Evolutionary conservation across 2,329 filamentous ascomycete species (phyloP), one percentile per base, ranked within the genome.

Genomic region (Nigrospora osmanthi): DNA sequence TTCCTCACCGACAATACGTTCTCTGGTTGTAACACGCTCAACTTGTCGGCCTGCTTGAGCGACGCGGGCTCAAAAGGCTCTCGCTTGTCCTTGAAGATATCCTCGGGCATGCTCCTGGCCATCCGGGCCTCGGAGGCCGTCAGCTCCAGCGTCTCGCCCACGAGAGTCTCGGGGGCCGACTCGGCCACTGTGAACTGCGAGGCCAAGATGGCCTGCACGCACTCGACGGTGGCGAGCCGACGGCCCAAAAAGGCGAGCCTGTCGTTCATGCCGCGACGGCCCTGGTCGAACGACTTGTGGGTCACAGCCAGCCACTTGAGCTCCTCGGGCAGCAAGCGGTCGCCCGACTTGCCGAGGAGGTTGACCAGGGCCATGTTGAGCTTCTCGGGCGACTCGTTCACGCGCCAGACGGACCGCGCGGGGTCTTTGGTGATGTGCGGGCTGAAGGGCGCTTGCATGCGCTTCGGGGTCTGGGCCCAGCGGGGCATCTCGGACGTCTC

Each of bases 241-340:
- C 57, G 52, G 14, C 58, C 91, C 44, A 95, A 71, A 59, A 87
- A 89, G n/a, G 89, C 87, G 65, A 98, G 71, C 50, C 88, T 80
- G 59, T 96, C 91, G 64, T 98, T 98, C 70, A 91, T 95, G 1
- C 91, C 91, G 72, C 90, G 83, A 59, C 89, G 76, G 43, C 90
- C 93, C 61, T 97, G 89, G 62, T 98, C 91, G 60, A 95, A 97
- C 67, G 89, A 96, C 78, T 97, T 97, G 67, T 97, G 93, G 53
- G 93, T 98, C 45, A 98, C 80, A 30, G 90, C 90, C 58, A 97
- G 72, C 93, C 93, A 98, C 70, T 96, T 97, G 50, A 93, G 75
- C 69, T 98, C 91, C 14, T 96, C 90, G 2, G 85, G 83, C 47
- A 98, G 73, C 62, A 93, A 64, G 55, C 76, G 78, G 54, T 86